Base-by-base conservation (phyloP, 306 rosid genomes). In the Acacia acuminata region DNA sequence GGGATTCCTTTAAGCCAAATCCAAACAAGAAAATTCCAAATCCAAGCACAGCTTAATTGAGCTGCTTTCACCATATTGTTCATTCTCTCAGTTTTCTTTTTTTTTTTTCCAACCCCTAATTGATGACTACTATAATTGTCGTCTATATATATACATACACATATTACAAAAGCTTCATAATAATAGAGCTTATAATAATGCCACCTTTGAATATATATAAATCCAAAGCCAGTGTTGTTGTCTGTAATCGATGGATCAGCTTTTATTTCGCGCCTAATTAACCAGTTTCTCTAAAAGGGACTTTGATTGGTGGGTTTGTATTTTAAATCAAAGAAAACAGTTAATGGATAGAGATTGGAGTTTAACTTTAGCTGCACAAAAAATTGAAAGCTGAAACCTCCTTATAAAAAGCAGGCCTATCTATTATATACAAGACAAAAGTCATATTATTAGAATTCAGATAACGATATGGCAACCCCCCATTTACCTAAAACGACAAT, bases 1-100 rank as follows among this genome's bases (percentile, higher is more conserved):
- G 74, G 73, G 79, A 84, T 79, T 71, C 75, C 50, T 68, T 20
- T 10, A 74, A 63, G 45, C 61, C 78, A 79, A 51, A 15, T 83
- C 81, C 86, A 80, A 84, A 67, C 66, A 65, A 82, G 60, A 81
- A 61, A 72, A 78, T 51, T 77, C 80, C 86, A 81, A 70, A 76
- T 58, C 65, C 16, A 58, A 58, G 5, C 51, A 30, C 75, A 17
- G 24, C 40, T 75, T 66, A 38, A 64, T 61, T 47, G 56, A 45
- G 78, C 51, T 80, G 56, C 53, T 70, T 72, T 75, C 66, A 22
- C 15, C 78, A 60, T 53, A 10, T 43, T 22, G 5, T 47, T 27
- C 47, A 43, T 60, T 38, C 22, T 65, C 24, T 14, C 66, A 24
- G 58, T 51, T 48, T 16, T 53, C 20, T 50, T 16, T 22, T 16